Evolutionary conservation across 768 basidiomycete genomes (phyloP), one percentile per base, ranked within the genome.

Genomic region (Mycena venus): DNA sequence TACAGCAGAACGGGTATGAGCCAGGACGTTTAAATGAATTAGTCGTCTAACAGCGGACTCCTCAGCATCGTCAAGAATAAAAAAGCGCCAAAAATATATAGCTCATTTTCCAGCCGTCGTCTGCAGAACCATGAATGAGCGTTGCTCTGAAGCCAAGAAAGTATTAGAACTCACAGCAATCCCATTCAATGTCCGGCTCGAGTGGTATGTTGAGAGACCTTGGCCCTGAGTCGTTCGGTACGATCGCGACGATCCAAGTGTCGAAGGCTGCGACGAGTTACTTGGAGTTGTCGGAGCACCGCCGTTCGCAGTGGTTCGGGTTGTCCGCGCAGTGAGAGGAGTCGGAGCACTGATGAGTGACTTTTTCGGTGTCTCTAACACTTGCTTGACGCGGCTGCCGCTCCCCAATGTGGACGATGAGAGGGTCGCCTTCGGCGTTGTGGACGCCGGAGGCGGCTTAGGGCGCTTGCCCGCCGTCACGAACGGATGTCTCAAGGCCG

Each of bases 401-500:
- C 87, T 83, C n/a, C 87, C 82, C 62, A 93, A 82, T 77, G 85
- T 90, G 10, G 91, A 90, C 21, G 93, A 90, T 25, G 91, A 91
- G 42, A 91, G 75, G 21, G 90, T 83, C n/a, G 89, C 83, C 81
- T 88, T 94, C 15, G 91, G 82, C 4, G 90, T 85, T 29, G 85
- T 80, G 3, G 82, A 85, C 40, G 84, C 84, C 17, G 86, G 80
- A 9, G 86, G 79, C 80, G 86, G 79, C 80, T 90, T 93, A 23
- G 83, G 76, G 66, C 89, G 90, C 59, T 90, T 89, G 60, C 94
- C 91, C 29, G 91, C 90, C 23, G 92, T 87, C 71, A 98, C 88
- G 85, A 96, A 99, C 14, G 95, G 94, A 84, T 99, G 98, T 27
- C 96, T 92, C 86, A 99, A 83, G 0, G 98, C 98, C 12, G 94